A percentile compares a stretch with the other conserved stretches of the same genome.
Conservation (phyloP, 2,329 filamentous ascomycete species). For the Pseudocercospora vitis region DNA sequence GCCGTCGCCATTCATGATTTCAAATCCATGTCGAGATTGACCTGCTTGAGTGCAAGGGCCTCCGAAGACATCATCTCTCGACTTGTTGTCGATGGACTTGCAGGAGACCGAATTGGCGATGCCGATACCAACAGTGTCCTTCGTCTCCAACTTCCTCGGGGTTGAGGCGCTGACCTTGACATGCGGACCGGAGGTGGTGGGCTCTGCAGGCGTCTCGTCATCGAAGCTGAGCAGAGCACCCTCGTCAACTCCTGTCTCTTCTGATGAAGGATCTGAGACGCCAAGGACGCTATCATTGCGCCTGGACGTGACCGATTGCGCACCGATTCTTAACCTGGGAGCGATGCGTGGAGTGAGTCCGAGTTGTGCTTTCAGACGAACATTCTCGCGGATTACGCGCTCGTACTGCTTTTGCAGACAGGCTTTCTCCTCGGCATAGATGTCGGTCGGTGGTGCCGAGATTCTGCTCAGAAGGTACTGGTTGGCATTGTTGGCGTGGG, state of each 20-base stretch:
- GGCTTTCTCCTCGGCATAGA: background rate
- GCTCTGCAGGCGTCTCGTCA: background rate
- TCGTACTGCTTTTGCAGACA: conserved; percentile 15
- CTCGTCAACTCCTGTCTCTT: background rate
- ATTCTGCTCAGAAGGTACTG: conserved; percentile 23
- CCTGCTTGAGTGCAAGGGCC: too few relatives aligned
- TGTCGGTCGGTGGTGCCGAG: conserved; percentile 7
- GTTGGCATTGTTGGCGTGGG: conserved; percentile 25
- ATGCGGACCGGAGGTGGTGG: background rate
- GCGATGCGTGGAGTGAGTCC: background rate
- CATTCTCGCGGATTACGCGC: conserved; percentile 11
- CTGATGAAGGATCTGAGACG: background rate
- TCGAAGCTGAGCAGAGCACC: conserved; percentile 16
- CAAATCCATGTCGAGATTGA: conserved; percentile 13
- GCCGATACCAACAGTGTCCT: conserved; percentile 8
- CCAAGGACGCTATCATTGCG: background rate
- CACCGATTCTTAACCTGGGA: background rate
- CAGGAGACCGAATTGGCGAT: conserved; percentile 3
- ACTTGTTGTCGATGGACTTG: background rate
- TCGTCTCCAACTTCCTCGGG: background rate
- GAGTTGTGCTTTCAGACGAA: background rate
- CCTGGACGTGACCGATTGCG: background rate
- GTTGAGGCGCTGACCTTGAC: background rate
- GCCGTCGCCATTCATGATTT: conserved; percentile 13
- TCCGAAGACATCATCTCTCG: background rate